phyloP scores from a whole-genome alignment of 2,329 filamentous ascomycete species.

The Hypoxylon sp. region DNA sequence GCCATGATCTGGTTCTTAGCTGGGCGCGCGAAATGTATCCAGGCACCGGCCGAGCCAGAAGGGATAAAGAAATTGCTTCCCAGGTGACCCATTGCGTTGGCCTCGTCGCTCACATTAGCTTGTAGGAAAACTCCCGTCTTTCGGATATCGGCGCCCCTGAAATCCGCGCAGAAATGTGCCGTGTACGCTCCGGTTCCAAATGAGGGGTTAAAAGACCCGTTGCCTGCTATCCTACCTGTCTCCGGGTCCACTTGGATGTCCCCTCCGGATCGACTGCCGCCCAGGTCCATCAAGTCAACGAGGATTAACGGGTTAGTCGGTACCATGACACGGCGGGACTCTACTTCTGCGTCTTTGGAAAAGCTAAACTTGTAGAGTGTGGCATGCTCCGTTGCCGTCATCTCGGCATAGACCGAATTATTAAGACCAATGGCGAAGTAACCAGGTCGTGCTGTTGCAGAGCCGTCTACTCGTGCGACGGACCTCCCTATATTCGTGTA shows the following conservation, averaged over 20 bases:
- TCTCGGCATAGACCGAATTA: constrained; percentile 69
- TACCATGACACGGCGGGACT: constrained; percentile 45
- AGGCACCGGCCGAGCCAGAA: constrained; percentile 65
- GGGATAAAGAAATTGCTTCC: constrained; percentile 51
- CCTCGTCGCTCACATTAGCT: constrained; percentile 56
- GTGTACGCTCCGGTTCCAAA: constrained; percentile 70
- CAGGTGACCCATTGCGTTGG: constrained; percentile 45
- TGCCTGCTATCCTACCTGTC: constrained; percentile 69
- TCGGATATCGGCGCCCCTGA: constrained; percentile 64
- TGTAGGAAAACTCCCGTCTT: constrained; percentile 70
- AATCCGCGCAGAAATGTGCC: constrained; percentile 72
- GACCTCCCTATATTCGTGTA: constrained; percentile 63
- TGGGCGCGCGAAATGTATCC: constrained; percentile 68
- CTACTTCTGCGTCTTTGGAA: constrained; percentile 51
- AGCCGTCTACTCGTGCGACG: constrained; percentile 62
- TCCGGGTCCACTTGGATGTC: constrained; percentile 63
- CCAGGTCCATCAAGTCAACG: constrained; percentile 70
- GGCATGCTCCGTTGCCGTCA: constrained; percentile 70
- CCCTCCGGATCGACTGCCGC: constrained; percentile 62
- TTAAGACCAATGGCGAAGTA: constrained; percentile 70
- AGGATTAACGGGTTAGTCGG: constrained; percentile 67
- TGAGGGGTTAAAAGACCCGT: constrained; percentile 69
- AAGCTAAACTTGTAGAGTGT: constrained; percentile 72
- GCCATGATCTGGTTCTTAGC: constrained; percentile 66
- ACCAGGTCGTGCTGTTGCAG: constrained; percentile 66